Evolutionary conservation across 2,329 filamentous ascomycete genomes (phyloP), one percentile per base, ranked within the genome.

Genomic region (Hirsutella minnesotensis): DNA sequence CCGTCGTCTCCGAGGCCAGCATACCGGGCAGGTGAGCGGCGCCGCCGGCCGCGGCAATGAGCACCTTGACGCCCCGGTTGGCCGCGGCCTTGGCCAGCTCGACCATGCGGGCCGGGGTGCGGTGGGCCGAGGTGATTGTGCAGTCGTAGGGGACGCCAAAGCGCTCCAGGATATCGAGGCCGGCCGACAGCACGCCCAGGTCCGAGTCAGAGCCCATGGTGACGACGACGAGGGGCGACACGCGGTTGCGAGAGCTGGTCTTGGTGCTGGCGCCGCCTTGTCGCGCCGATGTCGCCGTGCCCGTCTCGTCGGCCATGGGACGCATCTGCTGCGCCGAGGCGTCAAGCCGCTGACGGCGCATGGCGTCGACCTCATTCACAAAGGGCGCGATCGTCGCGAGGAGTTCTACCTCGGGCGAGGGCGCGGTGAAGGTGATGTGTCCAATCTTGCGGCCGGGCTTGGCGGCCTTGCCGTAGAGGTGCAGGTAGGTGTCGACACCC

Each of bases 391-490:
- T 73, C 15, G 72, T 68, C 57, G 59, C 49, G 46, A 73, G 69
- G 15, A 79, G 63, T n/a, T 83, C 79, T 53, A 81, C 72, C 31
- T 74, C 66, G 56, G 89, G 78, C 0, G 76, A 79, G 12, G 75
- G 69, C 1, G 79, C 80, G 2, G 85, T 84, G 31, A 94, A 66
- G 1, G 89, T 96, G 51, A 98, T 78, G 61, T 98, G 92, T 10
- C 90, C 90, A 67, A 96, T 96, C 64, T 96, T 98, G 38, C 92
- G 81, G 29, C 86, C 83, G 4, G 86, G 86, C 53, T 88, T 86
- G 21, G 88, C 84, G 38, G 77, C 78, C 65, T 96, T 96, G 55
- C 89, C 89, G 65, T 98, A 98, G 38, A 95, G 77, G 56, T 98
- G 90, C 10, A 95, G 72, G 41, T 69, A 73, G 13, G 73, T 63